These are phyloP conservation scores for Phialemoniopsis sp. DNA, from an alignment of 2,329 filamentous ascomycete genomes.

Conservation along the genomic window DNA sequence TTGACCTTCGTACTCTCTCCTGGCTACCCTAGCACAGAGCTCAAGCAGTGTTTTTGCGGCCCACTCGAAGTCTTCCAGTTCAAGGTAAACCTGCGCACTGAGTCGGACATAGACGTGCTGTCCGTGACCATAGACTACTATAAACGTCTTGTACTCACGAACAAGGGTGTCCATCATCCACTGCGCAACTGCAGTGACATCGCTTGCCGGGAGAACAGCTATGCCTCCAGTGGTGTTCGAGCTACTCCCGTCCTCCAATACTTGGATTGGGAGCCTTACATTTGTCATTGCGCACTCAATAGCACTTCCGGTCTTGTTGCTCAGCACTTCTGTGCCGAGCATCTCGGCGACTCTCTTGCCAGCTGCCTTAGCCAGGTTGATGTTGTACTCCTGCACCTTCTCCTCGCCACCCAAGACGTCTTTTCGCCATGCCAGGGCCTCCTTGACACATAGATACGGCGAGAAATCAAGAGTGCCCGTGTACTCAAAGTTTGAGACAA, in stretches of 20 bases:
- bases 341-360: slow-evolving; percentile 55
- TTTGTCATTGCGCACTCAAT: slow-evolving; percentile 69
- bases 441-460: slow-evolving; percentile 67
- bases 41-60: slow-evolving; percentile 41
- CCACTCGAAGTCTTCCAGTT: slow-evolving; percentile 61
- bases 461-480: slow-evolving; percentile 71
- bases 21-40: slow-evolving; percentile 9
- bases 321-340: slow-evolving; percentile 68
- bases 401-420: slow-evolving; percentile 71
- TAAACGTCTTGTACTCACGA: no score
- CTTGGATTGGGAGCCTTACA: slow-evolving; percentile 63
- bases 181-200: no score
- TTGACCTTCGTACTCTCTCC: slow-evolving; percentile 6
- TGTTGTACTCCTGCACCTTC: slow-evolving; percentile 60
- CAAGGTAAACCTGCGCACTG: slow-evolving; percentile 65
- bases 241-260: slow-evolving; percentile 2
- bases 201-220: no score
- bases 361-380: slow-evolving; percentile 58
- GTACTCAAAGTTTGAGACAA: slow-evolving; percentile 70
- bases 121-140: no score
- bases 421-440: slow-evolving; percentile 67
- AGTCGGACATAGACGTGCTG: slow-evolving; percentile 52
- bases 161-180: no score
- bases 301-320: slow-evolving; percentile 59
- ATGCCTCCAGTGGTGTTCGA: no score